Conservation (phyloP, 2,329 filamentous ascomycete species). For the Talaromyces marneffei region DNA sequence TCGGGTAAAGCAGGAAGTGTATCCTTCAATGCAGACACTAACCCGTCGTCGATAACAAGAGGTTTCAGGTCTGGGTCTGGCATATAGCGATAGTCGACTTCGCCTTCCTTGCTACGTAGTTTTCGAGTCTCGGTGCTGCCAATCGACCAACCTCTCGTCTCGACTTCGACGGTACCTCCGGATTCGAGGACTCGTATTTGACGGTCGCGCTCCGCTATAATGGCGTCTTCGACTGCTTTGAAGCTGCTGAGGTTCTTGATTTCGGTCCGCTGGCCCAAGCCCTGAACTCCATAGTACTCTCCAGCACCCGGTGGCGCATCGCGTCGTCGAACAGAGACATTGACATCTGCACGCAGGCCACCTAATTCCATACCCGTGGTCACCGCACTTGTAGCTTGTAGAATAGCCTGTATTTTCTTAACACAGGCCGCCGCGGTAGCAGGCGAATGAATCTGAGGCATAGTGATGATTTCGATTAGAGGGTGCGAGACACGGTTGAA, state of each 20-base stretch:
- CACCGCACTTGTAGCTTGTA: constrained; percentile 76
- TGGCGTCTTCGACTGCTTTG: constrained; percentile 90
- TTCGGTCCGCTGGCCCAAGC: constrained; percentile 81
- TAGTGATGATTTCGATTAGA: constrained; percentile 89
- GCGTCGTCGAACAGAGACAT: constrained; percentile 73
- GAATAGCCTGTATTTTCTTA: constrained; percentile 75
- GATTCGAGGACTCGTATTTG: constrained; percentile 75
- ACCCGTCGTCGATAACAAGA: constrained; percentile 64
- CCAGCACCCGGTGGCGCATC: constrained; percentile 40
- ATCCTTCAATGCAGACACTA: constrained; percentile 58
- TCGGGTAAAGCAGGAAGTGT: constrained; percentile 70
- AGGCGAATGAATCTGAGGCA: constrained; percentile 80
- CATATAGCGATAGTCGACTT: constrained; percentile 98
- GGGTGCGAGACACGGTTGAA: constrained; percentile 90
- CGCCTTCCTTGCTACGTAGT: constrained; percentile 87
- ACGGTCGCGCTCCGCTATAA: constrained; percentile 81
- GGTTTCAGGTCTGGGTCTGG: constrained; percentile 87
- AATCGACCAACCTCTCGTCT: constrained; percentile 89
- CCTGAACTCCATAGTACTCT: constrained; percentile 53
- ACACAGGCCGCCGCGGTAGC: constrained; percentile 83
- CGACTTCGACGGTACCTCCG: constrained; percentile 70
- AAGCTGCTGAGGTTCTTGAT: constrained; percentile 97
- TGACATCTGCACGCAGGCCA: constrained; percentile 86
- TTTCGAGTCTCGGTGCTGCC: constrained; percentile 74
- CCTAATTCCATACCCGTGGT: constrained; percentile 90